Conservation (phyloP, 176 grass and related monocot species). For the Aegilops longissima region DNA sequence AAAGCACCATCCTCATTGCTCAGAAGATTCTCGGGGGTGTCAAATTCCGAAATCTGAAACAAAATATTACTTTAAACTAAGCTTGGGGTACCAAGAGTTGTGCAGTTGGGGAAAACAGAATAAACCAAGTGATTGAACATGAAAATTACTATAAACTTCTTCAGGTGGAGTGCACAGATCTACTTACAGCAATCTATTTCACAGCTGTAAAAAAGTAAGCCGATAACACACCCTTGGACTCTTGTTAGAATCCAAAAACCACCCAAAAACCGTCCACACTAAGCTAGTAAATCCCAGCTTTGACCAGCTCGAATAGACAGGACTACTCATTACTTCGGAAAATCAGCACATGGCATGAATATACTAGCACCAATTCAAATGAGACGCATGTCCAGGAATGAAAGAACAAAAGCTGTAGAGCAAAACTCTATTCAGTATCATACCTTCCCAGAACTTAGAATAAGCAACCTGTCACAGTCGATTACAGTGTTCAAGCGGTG, state of each 20-base stretch:
- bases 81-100: constrained; percentile 12
- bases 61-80: constrained; percentile 15
- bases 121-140: background rate
- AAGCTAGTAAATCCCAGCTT: background rate
- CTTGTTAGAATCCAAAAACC: background rate
- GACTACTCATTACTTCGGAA: background rate
- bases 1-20: constrained; percentile 84
- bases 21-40: constrained; percentile 85
- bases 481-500: constrained; percentile 96
- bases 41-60: constrained; percentile 87
- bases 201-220: background rate
- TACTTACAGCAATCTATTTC: background rate
- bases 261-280: background rate
- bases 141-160: background rate
- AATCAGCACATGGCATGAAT: constrained; percentile 5
- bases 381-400: constrained; percentile 5
- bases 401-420: constrained; percentile 18
- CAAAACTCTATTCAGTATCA: constrained; percentile 11
- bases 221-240: background rate
- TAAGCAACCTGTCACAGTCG: constrained; percentile 88
- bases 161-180: background rate
- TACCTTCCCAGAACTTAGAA: constrained; percentile 86
- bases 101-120: background rate
- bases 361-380: constrained; percentile 1
- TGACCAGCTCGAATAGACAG: background rate